Conservation (phyloP, 345 rosid species). For the Linum usitatissimum region DNA sequence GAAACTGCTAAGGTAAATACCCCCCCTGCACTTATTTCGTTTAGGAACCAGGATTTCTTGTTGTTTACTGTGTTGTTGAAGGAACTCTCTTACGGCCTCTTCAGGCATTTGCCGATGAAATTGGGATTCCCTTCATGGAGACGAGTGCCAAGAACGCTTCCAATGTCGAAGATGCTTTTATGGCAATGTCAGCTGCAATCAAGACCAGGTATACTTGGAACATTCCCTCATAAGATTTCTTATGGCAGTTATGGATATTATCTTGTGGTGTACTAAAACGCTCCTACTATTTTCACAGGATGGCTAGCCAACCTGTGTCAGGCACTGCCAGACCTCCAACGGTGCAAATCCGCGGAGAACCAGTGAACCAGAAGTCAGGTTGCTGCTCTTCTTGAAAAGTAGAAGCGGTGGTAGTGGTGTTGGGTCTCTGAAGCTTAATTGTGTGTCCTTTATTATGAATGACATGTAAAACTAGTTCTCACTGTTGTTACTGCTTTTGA, state of each 20-base stretch:
- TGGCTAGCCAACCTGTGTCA: conserved; percentile 87
- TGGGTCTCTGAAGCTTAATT: background rate
- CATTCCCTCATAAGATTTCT: background rate
- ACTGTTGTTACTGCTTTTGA: background rate
- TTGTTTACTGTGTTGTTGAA: conserved; percentile 3
- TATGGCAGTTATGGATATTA: background rate
- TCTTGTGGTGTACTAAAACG: background rate
- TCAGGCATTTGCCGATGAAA: conserved; percentile 68
- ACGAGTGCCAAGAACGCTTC: conserved; percentile 69
- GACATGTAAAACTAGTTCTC: conserved; percentile 2
- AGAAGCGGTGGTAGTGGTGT: background rate
- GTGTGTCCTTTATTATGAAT: background rate
- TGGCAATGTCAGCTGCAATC: conserved; percentile 74
- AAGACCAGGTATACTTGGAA: conserved; percentile 44
- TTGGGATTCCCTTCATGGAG: conserved; percentile 73
- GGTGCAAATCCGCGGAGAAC: conserved; percentile 90
- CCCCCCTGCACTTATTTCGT: background rate
- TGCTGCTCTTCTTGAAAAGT: conserved; percentile 67
- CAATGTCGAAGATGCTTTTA: conserved; percentile 66
- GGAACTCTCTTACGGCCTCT: conserved; percentile 1
- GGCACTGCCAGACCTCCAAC: conserved; percentile 72
- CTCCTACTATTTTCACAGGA: conserved; percentile 35
- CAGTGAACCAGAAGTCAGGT: conserved; percentile 82
- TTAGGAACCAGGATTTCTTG: background rate
- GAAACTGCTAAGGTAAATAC: conserved; percentile 58